Conservation (phyloP, 768 basidiomycete species). For the Suillus brevipes region DNA sequence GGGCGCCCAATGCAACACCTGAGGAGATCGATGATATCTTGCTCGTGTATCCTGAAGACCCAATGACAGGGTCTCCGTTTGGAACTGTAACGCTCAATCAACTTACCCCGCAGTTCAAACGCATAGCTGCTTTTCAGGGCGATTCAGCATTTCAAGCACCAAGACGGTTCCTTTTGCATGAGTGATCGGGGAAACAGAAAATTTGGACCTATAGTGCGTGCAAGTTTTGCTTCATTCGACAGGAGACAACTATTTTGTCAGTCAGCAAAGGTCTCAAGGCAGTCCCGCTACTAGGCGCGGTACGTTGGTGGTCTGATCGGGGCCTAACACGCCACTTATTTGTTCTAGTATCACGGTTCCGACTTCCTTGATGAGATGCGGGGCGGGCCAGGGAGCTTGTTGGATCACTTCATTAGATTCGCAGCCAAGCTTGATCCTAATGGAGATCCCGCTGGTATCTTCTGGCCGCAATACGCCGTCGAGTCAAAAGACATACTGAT, state of each 20-base stretch:
- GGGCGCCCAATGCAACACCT: neutral
- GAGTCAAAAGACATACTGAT: neutral
- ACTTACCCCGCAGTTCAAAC: slow-evolving; percentile 39
- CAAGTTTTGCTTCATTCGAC: neutral
- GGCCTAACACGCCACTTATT: neutral
- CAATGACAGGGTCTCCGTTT: slow-evolving; percentile 21
- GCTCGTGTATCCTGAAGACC: neutral
- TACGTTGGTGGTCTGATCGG: neutral
- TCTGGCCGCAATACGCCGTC: neutral
- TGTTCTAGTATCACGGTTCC: neutral
- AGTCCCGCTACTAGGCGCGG: neutral
- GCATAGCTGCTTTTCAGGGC: slow-evolving; percentile 38
- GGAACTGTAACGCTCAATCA: slow-evolving; percentile 20
- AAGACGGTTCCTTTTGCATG: slow-evolving; percentile 36
- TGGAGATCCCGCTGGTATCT: neutral
- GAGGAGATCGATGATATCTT: neutral
- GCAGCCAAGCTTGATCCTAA: neutral
- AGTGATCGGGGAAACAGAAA: slow-evolving; percentile 31
- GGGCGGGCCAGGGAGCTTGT: neutral
- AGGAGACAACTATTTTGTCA: neutral
- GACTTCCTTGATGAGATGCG: neutral
- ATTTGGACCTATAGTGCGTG: slow-evolving; percentile 37
- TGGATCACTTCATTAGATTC: neutral
- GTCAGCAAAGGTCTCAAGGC: neutral
- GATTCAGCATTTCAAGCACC: slow-evolving; percentile 37